Evolutionary conservation across 1,284 basidiomycete species (phyloP).

Genomic region (Phaffia rhodozyma): DNA sequence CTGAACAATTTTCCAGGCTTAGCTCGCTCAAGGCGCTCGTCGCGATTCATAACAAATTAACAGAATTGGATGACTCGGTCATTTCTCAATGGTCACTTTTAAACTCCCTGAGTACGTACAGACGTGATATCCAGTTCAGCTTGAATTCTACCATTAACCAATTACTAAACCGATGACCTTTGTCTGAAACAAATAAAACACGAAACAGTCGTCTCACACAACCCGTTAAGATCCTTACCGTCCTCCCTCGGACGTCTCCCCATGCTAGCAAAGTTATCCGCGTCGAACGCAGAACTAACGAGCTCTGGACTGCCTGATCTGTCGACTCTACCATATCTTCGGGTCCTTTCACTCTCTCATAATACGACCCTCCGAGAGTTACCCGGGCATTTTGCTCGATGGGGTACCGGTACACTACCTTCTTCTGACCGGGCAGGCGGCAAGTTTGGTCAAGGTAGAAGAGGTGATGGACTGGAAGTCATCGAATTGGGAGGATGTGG

Average conservation of each 20-base stretch:
- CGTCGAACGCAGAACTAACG: slow-evolving; percentile 4
- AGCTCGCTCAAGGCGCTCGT: slow-evolving; percentile 15
- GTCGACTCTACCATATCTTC: background rate
- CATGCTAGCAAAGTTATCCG: slow-evolving; percentile 12
- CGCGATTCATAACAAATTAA: slow-evolving; percentile 12
- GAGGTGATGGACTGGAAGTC: slow-evolving; percentile 18
- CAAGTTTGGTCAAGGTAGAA: slow-evolving; percentile 1
- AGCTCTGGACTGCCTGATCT: slow-evolving; percentile 6
- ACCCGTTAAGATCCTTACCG: slow-evolving; percentile 10
- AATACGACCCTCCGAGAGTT: slow-evolving; percentile 4
- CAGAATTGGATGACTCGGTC: background rate
- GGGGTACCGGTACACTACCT: slow-evolving; percentile 13
- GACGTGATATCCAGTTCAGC: background rate
- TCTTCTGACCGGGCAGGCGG: background rate
- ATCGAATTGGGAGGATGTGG: slow-evolving; percentile 10
- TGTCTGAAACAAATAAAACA: too few relatives aligned
- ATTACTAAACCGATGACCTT: too few relatives aligned
- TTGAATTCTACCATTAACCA: too few relatives aligned
- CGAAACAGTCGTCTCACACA: slow-evolving; percentile 12
- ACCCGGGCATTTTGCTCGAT: slow-evolving; percentile 8
- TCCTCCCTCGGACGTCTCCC: slow-evolving; percentile 1
- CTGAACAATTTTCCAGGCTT: slow-evolving; percentile 7
- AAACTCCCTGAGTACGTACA: slow-evolving; percentile 14
- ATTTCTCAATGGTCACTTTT: background rate
- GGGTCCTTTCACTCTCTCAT: slow-evolving; percentile 16